Base-by-base conservation (phyloP, 2,329 filamentous ascomycete genomes). In the Rhynchosporium agropyri region DNA sequence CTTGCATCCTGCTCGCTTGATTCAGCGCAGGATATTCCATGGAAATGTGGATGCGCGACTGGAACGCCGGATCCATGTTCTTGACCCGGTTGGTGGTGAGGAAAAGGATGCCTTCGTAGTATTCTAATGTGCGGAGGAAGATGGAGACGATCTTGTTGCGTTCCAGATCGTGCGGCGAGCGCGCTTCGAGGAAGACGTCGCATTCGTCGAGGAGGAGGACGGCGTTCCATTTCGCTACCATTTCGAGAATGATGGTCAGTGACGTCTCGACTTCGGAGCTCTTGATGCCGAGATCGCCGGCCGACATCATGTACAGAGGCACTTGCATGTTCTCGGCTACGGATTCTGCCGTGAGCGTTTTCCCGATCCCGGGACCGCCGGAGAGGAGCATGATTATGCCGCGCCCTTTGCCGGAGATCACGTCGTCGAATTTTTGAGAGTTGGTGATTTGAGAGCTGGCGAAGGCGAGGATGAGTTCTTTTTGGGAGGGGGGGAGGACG, bases 141-240 rank as follows among this genome's bases (percentile, higher is more conserved):
- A 75, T 72, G 57, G 67, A 72, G 28, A 78, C 75, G 31, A 80
- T 69, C 56, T 74, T 74, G 71, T 80, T 80, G 53, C 77, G 74
- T 62, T 76, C 70, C 3, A 78, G 68, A 64, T 77, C 74, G 58
- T 74, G 66, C 5, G 70, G 63, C 8, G 64, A 64, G 49, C 67
- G 67, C 3, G 68, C 67, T 55, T 75, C 71, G 1, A 77, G 70
- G 75, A 87, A 87, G n/a, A 87, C 82, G 68, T 88, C 86, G 28
- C 84, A 88, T 77, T 91, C 89, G 71, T 91, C 89, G 1, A 91
- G 82, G 3, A 92, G 80, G 0, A 91, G 78, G 2, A 92, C 84
- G 0, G 88, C 88, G 51, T 88, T 86, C 89, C 89, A 91, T 1
- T 82, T 82, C 65, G 89, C 86, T 1, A 89, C 89, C 65, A 93